Base-by-base conservation (phyloP, 2,329 filamentous ascomycete species). In the Xylaria arbuscula region DNA sequence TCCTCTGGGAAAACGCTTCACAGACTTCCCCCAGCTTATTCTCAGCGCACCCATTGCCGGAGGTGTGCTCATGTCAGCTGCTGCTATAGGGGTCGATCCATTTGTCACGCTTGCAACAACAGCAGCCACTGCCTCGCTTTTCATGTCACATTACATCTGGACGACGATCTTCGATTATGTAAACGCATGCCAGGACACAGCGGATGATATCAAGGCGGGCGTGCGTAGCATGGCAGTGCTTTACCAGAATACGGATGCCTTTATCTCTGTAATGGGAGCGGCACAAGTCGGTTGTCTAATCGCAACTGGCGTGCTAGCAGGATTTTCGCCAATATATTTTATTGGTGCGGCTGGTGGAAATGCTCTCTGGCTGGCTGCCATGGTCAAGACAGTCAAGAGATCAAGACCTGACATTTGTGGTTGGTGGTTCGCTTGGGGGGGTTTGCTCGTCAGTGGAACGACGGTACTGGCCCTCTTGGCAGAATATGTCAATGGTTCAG, bases 181-280 rank as follows among this genome's bases (percentile, higher is more conserved):
- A 34, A 84, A 85, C 74, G 83, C 83, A 32, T 82, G 84, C 72
- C 84, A 85, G 81, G 84, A 85, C 72, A 83, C 84, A 67, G 82
- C 81, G 69, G 83, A 86, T 68, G 84, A 86, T 73, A 78, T 80
- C 50, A 80, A 80, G 38, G 83, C 81, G 2, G 84, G 84, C 2
- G 84, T 86, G 70, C 84, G 84, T 68, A 83, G 83, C 45, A 86
- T 86, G 73, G 83, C 84, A 6, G 78, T 85, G 54, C 81, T 60
- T 19, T 71, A 69, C 13, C 64, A 68, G 36, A 54, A 73, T 34
- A 72, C 70, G 22, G 50, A 61, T 28, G 34, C 57, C 10, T 72
- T 73, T n/a, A 71, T 73, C 22, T 66, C 71, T 17, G 47, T 53
- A 3, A 60, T 73, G 22, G 69, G 69, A 13, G 64, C 64, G 5